A percentile compares a stretch with the other conserved stretches of the same genome.
These are phyloP conservation scores for Zygosaccharomyces sapae DNA, from an alignment of 1,139 yeast genomes.

Conservation along the genomic window DNA sequence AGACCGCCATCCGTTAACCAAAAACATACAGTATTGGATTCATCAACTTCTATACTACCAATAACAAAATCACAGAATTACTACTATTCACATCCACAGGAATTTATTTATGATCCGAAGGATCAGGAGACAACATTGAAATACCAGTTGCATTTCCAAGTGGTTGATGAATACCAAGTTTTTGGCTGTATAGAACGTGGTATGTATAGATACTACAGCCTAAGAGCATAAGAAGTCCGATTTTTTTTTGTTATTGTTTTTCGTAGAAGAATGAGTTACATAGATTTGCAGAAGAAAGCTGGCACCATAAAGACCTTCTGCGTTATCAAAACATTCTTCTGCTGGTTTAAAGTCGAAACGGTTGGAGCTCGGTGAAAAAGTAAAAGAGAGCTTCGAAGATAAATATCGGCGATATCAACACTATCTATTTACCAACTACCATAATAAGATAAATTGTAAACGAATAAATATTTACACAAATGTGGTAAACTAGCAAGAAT, in stretches of 20 bases:
- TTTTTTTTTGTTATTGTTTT: too few relatives aligned
- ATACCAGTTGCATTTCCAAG: constrained; percentile 30
- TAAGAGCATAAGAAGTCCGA: constrained; percentile 34
- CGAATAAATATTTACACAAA: constrained; percentile 2
- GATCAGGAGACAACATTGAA: constrained; percentile 27
- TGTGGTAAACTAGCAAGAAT: neutral
- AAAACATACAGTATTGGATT: constrained; percentile 8
- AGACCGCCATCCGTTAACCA: constrained; percentile 2
- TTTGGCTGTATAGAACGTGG: constrained; percentile 75
- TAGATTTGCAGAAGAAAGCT: too few relatives aligned
- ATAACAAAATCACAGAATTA: constrained; percentile 16
- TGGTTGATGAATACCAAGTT: constrained; percentile 44
- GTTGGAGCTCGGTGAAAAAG: neutral
- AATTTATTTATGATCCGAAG: constrained; percentile 27
- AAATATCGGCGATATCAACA: constrained; percentile 1
- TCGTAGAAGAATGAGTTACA: too few relatives aligned
- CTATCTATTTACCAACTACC: constrained; percentile 1
- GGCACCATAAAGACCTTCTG: too few relatives aligned
- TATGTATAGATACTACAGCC: constrained; percentile 60
- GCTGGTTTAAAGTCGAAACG: too few relatives aligned
- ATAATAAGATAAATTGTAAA: constrained; percentile 1
- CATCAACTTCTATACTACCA: constrained; percentile 11
- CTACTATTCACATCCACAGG: constrained; percentile 24
- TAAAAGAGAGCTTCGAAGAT: neutral
- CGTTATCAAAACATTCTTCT: neutral